Conservation (phyloP, 805 yeast species). For the Ogataea henricii region DNA sequence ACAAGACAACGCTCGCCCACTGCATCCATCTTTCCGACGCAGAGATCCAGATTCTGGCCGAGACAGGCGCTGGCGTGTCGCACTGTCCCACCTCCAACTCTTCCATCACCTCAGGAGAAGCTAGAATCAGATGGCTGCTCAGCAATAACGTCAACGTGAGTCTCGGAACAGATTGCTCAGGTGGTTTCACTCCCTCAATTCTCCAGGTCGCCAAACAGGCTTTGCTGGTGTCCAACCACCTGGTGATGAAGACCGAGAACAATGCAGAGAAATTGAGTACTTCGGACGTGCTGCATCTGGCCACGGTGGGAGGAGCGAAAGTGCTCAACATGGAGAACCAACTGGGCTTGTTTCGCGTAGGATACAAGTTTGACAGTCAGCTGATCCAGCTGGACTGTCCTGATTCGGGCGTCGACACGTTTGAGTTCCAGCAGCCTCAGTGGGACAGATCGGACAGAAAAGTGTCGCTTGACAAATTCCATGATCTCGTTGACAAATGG, state of each 20-base stretch:
- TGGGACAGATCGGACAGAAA: conserved; percentile 25
- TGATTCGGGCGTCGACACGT: conserved; percentile 69
- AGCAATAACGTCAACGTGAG: conserved; percentile 72
- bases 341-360: conserved; percentile 72
- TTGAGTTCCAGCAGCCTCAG: conserved; percentile 66
- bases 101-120: conserved; percentile 86
- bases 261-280: conserved; percentile 55
- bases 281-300: conserved; percentile 74
- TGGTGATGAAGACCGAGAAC: conserved; percentile 56
- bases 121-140: conserved; percentile 71
- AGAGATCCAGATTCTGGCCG: conserved; percentile 61
- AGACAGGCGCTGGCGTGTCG: conserved; percentile 67
- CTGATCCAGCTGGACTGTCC: conserved; percentile 59
- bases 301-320: conserved; percentile 88
- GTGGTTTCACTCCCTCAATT: conserved; percentile 71
- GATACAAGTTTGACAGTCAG: conserved; percentile 85
- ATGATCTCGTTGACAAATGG: conserved; percentile 81
- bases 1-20: conserved; percentile 82
- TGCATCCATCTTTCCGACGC: conserved; percentile 72
- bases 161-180: conserved; percentile 79
- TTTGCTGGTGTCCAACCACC: conserved; percentile 66
- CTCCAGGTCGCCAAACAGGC: conserved; percentile 71
- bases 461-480: conserved; percentile 39
- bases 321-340: conserved; percentile 58
- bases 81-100: conserved; percentile 95